Percentiles rank a stretch among this genome's conserved stretches.
phyloP scores from a whole-genome alignment of 2,329 filamentous ascomycete species.

The Ceratocystis diversiconidia region DNA sequence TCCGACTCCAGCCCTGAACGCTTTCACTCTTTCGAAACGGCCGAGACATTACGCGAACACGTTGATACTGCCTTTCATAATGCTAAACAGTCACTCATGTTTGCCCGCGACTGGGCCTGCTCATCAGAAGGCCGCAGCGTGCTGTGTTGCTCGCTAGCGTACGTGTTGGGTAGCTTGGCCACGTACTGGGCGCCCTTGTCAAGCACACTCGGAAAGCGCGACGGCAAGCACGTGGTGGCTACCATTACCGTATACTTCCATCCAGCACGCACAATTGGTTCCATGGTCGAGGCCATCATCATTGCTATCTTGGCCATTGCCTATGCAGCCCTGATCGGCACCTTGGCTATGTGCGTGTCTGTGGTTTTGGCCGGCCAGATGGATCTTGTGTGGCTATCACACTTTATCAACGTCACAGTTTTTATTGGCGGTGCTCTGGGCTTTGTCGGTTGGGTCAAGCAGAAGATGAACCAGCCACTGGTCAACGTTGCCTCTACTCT shows the following conservation, averaged over 20 bases:
- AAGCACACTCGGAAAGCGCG: constrained; percentile 61
- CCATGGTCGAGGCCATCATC: constrained; percentile 74
- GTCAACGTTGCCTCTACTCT: constrained; percentile 78
- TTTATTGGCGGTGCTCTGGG: constrained; percentile 80
- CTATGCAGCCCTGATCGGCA: constrained; percentile 54
- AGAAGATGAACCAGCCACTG: constrained; percentile 60
- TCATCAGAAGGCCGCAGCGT: constrained; percentile 67
- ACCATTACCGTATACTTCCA: constrained; percentile 94
- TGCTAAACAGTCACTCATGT: constrained; percentile 27
- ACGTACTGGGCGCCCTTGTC: constrained; percentile 69
- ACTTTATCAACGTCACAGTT: constrained; percentile 63
- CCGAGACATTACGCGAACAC: constrained; percentile 27
- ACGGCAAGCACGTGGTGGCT: constrained; percentile 87
- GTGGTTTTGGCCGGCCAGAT: constrained; percentile 59
- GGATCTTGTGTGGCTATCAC: constrained; percentile 54
- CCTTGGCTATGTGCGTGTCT: constrained; percentile 79
- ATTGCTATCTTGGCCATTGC: constrained; percentile 64
- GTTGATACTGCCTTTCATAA: constrained; percentile 27
- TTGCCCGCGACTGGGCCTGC: constrained; percentile 44
- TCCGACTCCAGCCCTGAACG: constrained; percentile 23
- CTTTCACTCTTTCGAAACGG: constrained; percentile 26
- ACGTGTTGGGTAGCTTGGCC: constrained; percentile 70
- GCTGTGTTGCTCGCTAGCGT: constrained; percentile 82
- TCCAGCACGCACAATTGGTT: constrained; percentile 70
- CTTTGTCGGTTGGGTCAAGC: constrained; percentile 78